phyloP scores from a whole-genome alignment of 345 rosid species.

The Fremontodendron californicum region DNA sequence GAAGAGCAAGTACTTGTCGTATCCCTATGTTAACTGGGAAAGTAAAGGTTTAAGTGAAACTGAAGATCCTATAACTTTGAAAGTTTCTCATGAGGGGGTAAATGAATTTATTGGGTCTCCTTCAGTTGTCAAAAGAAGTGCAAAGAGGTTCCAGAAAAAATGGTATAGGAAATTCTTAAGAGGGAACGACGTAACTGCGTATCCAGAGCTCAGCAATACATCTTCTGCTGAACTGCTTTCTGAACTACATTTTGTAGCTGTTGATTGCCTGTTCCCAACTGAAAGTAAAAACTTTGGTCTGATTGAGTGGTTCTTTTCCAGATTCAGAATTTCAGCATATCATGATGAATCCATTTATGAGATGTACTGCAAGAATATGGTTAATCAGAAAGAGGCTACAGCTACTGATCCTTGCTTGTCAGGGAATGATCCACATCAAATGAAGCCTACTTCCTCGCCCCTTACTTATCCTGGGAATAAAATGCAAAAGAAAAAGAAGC shows the following conservation, averaged over 20 bases:
- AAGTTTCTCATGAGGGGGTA: conserved; percentile 22
- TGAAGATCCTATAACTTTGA: conserved; percentile 19
- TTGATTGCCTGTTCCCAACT: conserved; percentile 40
- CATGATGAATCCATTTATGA: conserved; percentile 62
- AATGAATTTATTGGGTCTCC: conserved; percentile 44
- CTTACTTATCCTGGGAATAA: conserved; percentile 24
- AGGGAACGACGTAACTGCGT: conserved; percentile 33
- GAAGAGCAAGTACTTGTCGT: conserved; percentile 68
- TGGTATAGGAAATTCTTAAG: conserved; percentile 49
- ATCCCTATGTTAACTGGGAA: conserved; percentile 55
- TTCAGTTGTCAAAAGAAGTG: conserved; percentile 42
- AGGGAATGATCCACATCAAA: not conserved
- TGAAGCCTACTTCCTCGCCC: conserved; percentile 2
- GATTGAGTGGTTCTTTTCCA: conserved; percentile 76
- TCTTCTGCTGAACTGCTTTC: conserved; percentile 54
- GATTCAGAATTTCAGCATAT: conserved; percentile 62
- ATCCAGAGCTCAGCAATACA: conserved; percentile 40
- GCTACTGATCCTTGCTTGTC: conserved; percentile 8
- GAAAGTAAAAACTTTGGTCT: conserved; percentile 39
- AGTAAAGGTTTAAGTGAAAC: conserved; percentile 24
- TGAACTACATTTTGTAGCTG: conserved; percentile 51
- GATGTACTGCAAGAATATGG: conserved; percentile 49
- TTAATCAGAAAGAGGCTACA: conserved; percentile 38
- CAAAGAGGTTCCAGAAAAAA: conserved; percentile 52
- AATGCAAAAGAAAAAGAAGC: conserved; percentile 33